A percentile compares a stretch with the other conserved stretches of the same genome.
Conservation (phyloP, 805 yeast genomes). For the Candida pini region DNA sequence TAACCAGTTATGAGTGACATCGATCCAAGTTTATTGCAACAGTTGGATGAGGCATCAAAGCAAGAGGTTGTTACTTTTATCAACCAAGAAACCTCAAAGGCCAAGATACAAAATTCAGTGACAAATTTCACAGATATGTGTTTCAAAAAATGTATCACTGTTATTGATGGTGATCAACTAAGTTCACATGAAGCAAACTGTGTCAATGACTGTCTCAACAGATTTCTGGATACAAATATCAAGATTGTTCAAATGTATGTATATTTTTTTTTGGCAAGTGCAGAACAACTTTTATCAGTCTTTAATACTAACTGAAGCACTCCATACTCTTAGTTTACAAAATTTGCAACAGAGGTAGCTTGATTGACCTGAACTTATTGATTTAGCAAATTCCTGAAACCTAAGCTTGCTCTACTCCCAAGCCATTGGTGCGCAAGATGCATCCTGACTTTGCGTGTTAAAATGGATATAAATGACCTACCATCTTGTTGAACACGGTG, state of each 20-base stretch:
- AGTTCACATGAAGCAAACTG: slow-evolving; percentile 62
- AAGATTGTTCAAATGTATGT: slow-evolving; percentile 60
- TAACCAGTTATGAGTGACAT: slow-evolving; percentile 22
- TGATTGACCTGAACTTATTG: too few species aligned
- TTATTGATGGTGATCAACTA: slow-evolving; percentile 43
- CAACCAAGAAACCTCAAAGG: slow-evolving; percentile 78
- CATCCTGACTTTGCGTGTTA: too few species aligned
- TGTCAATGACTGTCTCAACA: slow-evolving; percentile 72
- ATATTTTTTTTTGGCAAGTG: too few species aligned
- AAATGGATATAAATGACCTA: too few species aligned
- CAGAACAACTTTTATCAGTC: too few species aligned
- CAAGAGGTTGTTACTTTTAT: slow-evolving; percentile 70
- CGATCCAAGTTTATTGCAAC: slow-evolving; percentile 22
- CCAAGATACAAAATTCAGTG: slow-evolving; percentile 81
- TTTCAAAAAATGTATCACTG: slow-evolving; percentile 74
- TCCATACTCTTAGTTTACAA: too few species aligned
- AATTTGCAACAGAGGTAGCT: too few species aligned
- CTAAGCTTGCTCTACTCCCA: too few species aligned
- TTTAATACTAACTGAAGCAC: too few species aligned
- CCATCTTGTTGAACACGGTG: too few species aligned
- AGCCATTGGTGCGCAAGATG: too few species aligned
- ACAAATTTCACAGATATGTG: slow-evolving; percentile 88
- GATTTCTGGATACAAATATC: slow-evolving; percentile 84
- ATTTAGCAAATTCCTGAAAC: too few species aligned
- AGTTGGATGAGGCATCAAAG: slow-evolving; percentile 62